Conservation (phyloP, 495 filamentous ascomycete genomes). For the Cudoniella acicularis region DNA sequence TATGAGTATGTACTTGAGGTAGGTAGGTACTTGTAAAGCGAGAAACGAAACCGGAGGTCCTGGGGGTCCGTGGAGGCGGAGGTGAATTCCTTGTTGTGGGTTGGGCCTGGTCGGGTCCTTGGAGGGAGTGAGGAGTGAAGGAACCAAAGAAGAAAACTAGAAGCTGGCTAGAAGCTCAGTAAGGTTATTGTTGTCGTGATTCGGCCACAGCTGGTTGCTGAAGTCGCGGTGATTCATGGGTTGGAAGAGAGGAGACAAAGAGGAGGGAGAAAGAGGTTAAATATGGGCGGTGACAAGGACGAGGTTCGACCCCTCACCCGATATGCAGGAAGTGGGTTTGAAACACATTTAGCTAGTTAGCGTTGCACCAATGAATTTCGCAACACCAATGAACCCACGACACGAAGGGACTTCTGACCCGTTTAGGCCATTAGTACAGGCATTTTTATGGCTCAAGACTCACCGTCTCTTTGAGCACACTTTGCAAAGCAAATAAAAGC, state of each 20-base stretch:
- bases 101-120: no score
- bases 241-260: conserved; percentile 12
- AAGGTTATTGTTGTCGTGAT: conserved; percentile 11
- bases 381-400: conserved; percentile 17
- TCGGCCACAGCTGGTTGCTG: not conserved
- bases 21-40: conserved; percentile 13
- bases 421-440: not conserved
- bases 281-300: conserved; percentile 4
- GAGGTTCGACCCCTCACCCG: conserved; percentile 10
- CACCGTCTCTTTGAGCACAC: not conserved
- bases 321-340: not conserved
- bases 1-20: conserved; percentile 40
- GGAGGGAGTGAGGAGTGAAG: no score
- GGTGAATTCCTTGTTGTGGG: no score
- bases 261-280: conserved; percentile 13
- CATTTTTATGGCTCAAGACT: not conserved
- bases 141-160: conserved; percentile 8
- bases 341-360: conserved; percentile 6
- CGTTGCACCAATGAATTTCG: conserved; percentile 14
- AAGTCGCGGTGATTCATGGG: conserved; percentile 1
- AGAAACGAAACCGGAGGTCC: conserved; percentile 15
- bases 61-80: no score
- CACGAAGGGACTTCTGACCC: conserved; percentile 23
- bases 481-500: not conserved
- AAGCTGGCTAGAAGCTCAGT: not conserved